Percentiles rank a stretch among this genome's conserved stretches.
Evolutionary conservation across 2,329 filamentous ascomycete genomes (phyloP).

Genomic region (Penicillium rolfsii): DNA sequence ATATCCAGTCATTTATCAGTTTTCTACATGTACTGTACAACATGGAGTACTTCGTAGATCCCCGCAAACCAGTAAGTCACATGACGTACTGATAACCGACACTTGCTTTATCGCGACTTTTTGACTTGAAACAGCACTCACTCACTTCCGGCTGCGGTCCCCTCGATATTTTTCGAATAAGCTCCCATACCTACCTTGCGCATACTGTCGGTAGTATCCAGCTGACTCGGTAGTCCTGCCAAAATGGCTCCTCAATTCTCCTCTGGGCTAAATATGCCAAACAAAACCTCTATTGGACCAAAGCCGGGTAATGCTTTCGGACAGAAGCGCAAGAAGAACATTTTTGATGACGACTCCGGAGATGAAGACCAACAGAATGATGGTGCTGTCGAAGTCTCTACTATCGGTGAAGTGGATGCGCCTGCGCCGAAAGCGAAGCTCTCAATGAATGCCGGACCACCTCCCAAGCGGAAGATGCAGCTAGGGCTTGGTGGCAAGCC

Average conservation of each 20-base stretch:
- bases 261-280: slow-evolving; percentile 49
- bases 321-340: slow-evolving; percentile 53
- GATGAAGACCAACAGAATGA: slow-evolving; percentile 34
- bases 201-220: not conserved
- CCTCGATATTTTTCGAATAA: not conserved
- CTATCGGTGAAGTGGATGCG: slow-evolving; percentile 42
- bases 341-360: slow-evolving; percentile 51
- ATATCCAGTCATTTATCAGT: not conserved
- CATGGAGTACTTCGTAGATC: not conserved
- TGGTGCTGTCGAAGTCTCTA: slow-evolving; percentile 41
- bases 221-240: not conserved
- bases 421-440: slow-evolving; percentile 23
- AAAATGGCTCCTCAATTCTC: slow-evolving; percentile 41
- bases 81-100: slow-evolving; percentile 24
- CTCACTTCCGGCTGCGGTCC: not conserved
- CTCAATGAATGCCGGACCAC: slow-evolving; percentile 24
- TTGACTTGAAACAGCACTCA: slow-evolving; percentile 16
- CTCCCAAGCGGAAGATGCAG: slow-evolving; percentile 42
- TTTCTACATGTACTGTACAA: not conserved
- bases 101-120: slow-evolving; percentile 24
- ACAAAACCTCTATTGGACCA: slow-evolving; percentile 37
- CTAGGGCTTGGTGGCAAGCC: slow-evolving; percentile 30
- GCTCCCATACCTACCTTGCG: not conserved
- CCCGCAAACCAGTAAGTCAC: slow-evolving; percentile 20
- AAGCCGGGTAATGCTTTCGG: slow-evolving; percentile 36